A percentile compares a stretch with the other conserved stretches of the same genome.
phyloP scores from a whole-genome alignment of 2,329 filamentous ascomycete genomes.

The Metarhizium humberi region DNA sequence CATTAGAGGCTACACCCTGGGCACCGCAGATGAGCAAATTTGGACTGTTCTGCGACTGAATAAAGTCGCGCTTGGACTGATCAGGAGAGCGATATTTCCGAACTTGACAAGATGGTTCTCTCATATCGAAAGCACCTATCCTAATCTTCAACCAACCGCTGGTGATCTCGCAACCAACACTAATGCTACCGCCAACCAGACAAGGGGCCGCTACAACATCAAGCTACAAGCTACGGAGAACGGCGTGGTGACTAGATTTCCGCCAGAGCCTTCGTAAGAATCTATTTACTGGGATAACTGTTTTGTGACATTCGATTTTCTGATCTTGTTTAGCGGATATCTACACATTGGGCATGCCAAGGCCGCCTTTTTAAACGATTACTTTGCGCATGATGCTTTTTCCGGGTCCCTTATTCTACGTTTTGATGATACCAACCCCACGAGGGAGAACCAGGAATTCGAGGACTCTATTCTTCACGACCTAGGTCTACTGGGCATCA shows the following conservation, averaged over 20 bases:
- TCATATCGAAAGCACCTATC: background rate
- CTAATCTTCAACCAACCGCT: background rate
- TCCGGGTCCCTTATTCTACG: constrained; percentile 75
- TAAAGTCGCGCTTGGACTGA: background rate
- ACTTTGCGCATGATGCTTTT: constrained; percentile 85
- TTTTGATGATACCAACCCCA: constrained; percentile 89
- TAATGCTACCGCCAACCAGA: background rate
- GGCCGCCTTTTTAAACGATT: constrained; percentile 78
- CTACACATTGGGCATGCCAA: constrained; percentile 88
- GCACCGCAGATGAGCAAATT: background rate
- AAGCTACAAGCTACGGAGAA: constrained; percentile 68
- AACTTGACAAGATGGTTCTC: constrained; percentile 1
- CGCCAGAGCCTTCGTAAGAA: constrained; percentile 64
- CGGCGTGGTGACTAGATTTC: constrained; percentile 76
- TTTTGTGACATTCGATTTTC: no score
- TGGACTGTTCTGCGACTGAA: background rate
- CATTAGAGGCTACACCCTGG: background rate
- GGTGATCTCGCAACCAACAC: no score
- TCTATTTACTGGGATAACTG: background rate
- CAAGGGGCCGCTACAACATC: constrained; percentile 52
- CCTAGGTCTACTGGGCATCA: constrained; percentile 73
- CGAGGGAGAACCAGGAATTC: constrained; percentile 86
- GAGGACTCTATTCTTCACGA: constrained; percentile 84
- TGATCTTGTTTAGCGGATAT: constrained; percentile 43
- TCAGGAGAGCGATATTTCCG: background rate